Base-by-base conservation (phyloP, 2,329 filamentous ascomycete species). In the Diaporthe eres region DNA sequence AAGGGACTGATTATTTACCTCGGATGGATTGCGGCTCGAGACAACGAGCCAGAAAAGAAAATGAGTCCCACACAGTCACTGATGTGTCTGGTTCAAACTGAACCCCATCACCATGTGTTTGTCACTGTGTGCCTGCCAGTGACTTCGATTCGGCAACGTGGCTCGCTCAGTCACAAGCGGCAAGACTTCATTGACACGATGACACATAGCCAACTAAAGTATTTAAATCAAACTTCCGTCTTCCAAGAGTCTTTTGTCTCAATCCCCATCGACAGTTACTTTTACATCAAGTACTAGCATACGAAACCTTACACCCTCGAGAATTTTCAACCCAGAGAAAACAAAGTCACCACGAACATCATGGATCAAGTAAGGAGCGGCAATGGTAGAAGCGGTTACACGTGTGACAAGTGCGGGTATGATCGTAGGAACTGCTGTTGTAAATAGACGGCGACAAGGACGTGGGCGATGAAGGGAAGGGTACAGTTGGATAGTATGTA, bases 361-460 rank as follows among this genome's bases (percentile, higher is more conserved):
- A 55, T 70, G 65, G 17, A 55, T 10, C 15, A 9, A 39, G 31
- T 15, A 28, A 39, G n/a, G 1, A 25, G 22, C 15, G 17, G 28
- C 0, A 8, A 22, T 2, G 13, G n/a, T 9, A 28, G n/a, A 28
- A 55, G 8, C 4, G 65, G 65, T 9, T 55, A 70, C 65, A 70
- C 49, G 39, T 70, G 65, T 19, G n/a, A 42, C 9, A 55, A 70
- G 65, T 70, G 65, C 42, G 65, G 65, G 10, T 70, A 70, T 3
- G 65, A 70, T 9, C 65, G 65, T 42, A 70, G 65, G 8, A 55
- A 70, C 37, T 70, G 65, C 22, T 55, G 65, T 42, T 70, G 65
- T n/a, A 42, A 19, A 6, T 70, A 70, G 17, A 10, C 2, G 13
- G 34, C 1, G 5, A 2, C 22, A 51, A 15, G 12, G 12, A 10